A percentile compares a stretch with the other conserved stretches of the same genome.
phyloP scores from a whole-genome alignment of 371 early-diverging fungal genomes.

The Mortierella sp. region DNA sequence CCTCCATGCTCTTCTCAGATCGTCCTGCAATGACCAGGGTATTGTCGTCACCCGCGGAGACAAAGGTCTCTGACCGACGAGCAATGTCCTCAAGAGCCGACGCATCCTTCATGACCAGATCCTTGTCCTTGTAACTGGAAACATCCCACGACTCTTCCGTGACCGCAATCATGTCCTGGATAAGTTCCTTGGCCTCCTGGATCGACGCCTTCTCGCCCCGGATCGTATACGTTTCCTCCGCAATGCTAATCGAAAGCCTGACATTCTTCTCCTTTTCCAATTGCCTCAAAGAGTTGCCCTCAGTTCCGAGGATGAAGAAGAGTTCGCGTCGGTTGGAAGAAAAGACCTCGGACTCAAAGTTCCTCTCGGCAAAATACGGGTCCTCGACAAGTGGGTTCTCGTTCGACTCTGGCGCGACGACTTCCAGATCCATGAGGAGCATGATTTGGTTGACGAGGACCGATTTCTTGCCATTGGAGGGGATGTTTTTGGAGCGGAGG shows the following conservation, averaged over 20 bases:
- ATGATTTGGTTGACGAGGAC: constrained; percentile 44
- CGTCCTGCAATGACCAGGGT: constrained; percentile 43
- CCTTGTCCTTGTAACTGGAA: constrained; percentile 29
- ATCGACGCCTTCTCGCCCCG: constrained; percentile 32
- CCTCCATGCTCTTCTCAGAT: constrained; percentile 32
- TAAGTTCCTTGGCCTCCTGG: constrained; percentile 34
- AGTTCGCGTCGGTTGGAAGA: constrained; percentile 46
- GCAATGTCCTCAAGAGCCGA: constrained; percentile 49
- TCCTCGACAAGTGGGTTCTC: constrained; percentile 33
- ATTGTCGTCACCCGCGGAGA: constrained; percentile 20
- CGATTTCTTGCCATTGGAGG: constrained; percentile 36
- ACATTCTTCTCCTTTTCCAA: constrained; percentile 47
- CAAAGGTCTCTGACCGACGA: constrained; percentile 45
- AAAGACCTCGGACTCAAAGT: constrained; percentile 22
- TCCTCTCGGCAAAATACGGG: constrained; percentile 22
- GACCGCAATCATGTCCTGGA: constrained; percentile 41
- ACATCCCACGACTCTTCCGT: constrained; percentile 56
- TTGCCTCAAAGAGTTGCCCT: constrained; percentile 30
- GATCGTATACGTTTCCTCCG: constrained; percentile 48
- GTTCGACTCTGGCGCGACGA: constrained; percentile 14
- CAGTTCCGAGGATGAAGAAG: constrained; percentile 44
- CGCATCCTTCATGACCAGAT: constrained; percentile 20
- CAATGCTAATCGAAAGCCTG: constrained; percentile 47
- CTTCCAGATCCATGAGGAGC: constrained; percentile 47
- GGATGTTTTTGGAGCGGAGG: constrained; percentile 24